Evolutionary conservation across 768 basidiomycete genomes (phyloP).

Genomic region (Kwoniella sp.): DNA sequence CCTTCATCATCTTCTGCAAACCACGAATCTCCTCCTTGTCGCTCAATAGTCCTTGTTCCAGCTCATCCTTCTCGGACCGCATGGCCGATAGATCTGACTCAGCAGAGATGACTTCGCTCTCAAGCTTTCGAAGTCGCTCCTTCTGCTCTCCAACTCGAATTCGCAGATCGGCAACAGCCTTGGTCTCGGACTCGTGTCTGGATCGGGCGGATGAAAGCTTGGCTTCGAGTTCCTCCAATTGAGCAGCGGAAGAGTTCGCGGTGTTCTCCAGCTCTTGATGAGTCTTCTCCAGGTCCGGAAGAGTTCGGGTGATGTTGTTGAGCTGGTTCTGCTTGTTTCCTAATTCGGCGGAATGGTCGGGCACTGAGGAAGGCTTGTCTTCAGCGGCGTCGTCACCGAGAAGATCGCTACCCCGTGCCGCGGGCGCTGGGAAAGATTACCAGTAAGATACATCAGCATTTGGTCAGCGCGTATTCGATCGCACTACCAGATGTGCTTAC

Average conservation of each 20-base stretch:
- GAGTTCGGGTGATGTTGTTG: conserved; percentile 71
- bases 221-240: conserved; percentile 77
- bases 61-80: conserved; percentile 84
- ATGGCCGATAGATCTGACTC: conserved; percentile 91
- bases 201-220: conserved; percentile 81
- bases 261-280: conserved; percentile 68
- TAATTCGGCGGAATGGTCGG: conserved; percentile 77
- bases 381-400: conserved; percentile 50
- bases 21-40: conserved; percentile 94
- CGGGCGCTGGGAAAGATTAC: conserved; percentile 14
- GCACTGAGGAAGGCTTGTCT: conserved; percentile 27
- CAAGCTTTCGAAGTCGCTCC: conserved; percentile 69
- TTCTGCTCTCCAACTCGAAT: conserved; percentile 70
- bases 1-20: conserved; percentile 79
- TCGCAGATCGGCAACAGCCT: conserved; percentile 66
- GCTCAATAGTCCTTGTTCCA: conserved; percentile 78
- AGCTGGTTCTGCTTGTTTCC: conserved; percentile 85
- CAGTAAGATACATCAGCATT: background rate
- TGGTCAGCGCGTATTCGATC: too few species aligned
- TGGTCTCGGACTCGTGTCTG: conserved; percentile 81
- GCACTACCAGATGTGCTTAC: conserved; percentile 4
- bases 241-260: conserved; percentile 68
- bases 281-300: conserved; percentile 68
- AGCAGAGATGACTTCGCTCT: conserved; percentile 78
- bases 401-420: conserved; percentile 32